phyloP scores from a whole-genome alignment of 345 rosid genomes.

The Hibiscus tridactylites region DNA sequence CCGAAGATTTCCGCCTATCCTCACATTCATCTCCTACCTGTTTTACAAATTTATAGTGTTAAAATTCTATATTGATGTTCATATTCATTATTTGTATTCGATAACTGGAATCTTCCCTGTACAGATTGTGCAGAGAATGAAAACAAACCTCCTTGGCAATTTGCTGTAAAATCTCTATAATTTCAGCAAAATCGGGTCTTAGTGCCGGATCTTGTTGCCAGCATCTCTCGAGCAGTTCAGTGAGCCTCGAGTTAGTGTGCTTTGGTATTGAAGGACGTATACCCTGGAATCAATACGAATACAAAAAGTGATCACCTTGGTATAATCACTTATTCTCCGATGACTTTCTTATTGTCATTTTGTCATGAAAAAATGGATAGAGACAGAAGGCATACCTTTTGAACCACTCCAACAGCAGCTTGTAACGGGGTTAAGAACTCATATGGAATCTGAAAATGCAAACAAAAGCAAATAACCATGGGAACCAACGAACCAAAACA shows the following conservation, averaged over 20 bases:
- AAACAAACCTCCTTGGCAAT: conserved; percentile 67
- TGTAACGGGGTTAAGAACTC: conserved; percentile 91
- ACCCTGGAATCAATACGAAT: conserved; percentile 33
- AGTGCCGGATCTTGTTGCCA: conserved; percentile 86
- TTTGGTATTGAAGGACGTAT: conserved; percentile 77
- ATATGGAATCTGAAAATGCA: conserved; percentile 70
- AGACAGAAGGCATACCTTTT: conserved; percentile 47
- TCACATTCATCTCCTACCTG: conserved; percentile 71
- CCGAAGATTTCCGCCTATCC: conserved; percentile 55
- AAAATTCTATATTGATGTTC: neutral
- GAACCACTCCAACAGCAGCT: conserved; percentile 97
- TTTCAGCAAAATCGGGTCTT: conserved; percentile 88
- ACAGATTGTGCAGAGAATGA: neutral
- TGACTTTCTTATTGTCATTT: neutral
- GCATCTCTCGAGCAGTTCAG: conserved; percentile 58
- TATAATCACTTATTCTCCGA: neutral
- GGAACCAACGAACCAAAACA: neutral
- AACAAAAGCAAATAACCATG: conserved; percentile 11
- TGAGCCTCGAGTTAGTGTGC: conserved; percentile 52
- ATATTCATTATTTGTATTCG: neutral
- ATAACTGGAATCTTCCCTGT: neutral
- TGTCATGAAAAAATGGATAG: neutral
- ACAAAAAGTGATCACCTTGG: neutral
- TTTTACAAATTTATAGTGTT: neutral
- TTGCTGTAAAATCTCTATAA: conserved; percentile 50